A percentile compares a stretch with the other conserved stretches of the same genome.
Conservation (phyloP, 1,139 yeast species). For the Pichia sp. region DNA sequence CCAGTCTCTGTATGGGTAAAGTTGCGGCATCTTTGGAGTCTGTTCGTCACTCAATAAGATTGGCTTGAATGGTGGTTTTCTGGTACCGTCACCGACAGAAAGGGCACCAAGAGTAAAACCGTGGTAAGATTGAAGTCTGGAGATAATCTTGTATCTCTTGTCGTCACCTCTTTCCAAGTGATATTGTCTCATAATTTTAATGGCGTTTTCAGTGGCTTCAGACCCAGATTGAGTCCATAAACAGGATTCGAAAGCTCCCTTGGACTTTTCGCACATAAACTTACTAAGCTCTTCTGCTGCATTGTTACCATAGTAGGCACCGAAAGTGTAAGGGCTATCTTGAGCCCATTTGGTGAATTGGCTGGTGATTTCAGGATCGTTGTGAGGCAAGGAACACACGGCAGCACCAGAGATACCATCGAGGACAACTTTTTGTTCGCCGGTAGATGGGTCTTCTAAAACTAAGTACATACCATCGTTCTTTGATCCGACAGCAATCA, state of each 20-base stretch:
- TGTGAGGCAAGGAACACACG: conserved; percentile 49
- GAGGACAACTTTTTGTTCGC: conserved; percentile 37
- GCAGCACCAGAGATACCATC: conserved; percentile 63
- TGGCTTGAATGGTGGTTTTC: conserved; percentile 41
- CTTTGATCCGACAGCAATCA: conserved; percentile 40
- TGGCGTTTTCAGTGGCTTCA: conserved; percentile 56
- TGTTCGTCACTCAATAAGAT: conserved; percentile 39
- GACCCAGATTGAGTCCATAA: conserved; percentile 59
- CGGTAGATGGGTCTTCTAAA: conserved; percentile 44
- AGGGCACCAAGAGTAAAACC: conserved; percentile 56
- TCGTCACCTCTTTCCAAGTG: conserved; percentile 48
- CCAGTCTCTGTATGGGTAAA: conserved; percentile 49
- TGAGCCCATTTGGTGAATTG: conserved; percentile 46
- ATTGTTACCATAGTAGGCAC: conserved; percentile 40
- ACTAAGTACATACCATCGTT: conserved; percentile 41
- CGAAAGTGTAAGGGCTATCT: conserved; percentile 40
- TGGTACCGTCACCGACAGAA: conserved; percentile 42
- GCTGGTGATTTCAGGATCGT: conserved; percentile 46
- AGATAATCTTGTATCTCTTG: conserved; percentile 46
- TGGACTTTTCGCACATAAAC: conserved; percentile 49
- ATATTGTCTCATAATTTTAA: conserved; percentile 47
- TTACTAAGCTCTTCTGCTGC: conserved; percentile 50
- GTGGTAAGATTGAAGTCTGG: conserved; percentile 53
- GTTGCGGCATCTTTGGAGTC: conserved; percentile 44
- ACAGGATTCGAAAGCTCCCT: conserved; percentile 51